Conservation (phyloP, 176 grass and related monocot genomes). For the Triticum timopheevii region DNA sequence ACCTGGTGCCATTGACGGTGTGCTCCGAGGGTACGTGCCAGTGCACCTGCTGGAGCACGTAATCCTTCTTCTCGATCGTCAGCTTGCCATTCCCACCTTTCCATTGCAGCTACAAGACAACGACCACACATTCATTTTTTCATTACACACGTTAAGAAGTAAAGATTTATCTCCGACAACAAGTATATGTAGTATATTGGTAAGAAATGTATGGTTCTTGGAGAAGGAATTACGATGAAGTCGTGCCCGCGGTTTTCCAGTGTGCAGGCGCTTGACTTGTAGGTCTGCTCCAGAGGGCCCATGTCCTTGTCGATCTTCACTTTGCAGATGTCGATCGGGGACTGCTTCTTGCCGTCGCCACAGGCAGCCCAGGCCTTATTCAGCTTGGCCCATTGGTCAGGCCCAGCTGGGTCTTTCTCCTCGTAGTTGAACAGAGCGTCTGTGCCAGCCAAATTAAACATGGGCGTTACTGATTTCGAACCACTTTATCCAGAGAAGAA, state of each 20-base stretch:
- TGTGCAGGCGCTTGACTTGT: constrained; percentile 20
- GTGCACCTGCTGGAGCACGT: constrained; percentile 58
- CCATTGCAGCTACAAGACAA: constrained; percentile 48
- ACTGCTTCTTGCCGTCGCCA: constrained; percentile 55
- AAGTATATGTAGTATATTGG: no score
- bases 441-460: constrained; percentile 1
- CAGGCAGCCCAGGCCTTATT: constrained; percentile 51
- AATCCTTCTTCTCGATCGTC: constrained; percentile 41
- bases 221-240: constrained; percentile 37
- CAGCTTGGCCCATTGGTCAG: constrained; percentile 42
- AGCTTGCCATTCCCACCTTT: constrained; percentile 45
- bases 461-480: not conserved
- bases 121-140: not conserved
- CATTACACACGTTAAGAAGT: no score
- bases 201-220: not conserved
- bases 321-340: constrained; percentile 56
- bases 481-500: not conserved
- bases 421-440: constrained; percentile 46
- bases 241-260: constrained; percentile 65
- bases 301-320: constrained; percentile 31
- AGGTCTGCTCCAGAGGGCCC: constrained; percentile 24
- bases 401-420: constrained; percentile 13
- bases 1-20: constrained; percentile 66
- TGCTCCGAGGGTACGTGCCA: constrained; percentile 83
- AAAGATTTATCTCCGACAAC: no score